These are phyloP conservation scores for Fusarium papillatum DNA, from an alignment of 2,329 filamentous ascomycete species.

Conservation along the genomic window DNA sequence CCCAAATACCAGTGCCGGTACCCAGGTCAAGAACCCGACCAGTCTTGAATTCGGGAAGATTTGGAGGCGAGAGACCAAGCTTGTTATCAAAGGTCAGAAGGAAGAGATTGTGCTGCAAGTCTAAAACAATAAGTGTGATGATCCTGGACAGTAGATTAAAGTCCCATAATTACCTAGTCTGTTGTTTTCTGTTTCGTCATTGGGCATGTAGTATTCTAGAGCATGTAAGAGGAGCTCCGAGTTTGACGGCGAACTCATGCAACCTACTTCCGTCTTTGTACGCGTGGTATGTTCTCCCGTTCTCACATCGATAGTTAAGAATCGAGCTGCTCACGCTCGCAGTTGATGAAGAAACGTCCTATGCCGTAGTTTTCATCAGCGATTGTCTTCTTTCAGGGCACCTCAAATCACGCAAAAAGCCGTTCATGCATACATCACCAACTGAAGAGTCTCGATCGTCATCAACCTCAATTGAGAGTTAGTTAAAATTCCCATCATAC, in stretches of 20 bases:
- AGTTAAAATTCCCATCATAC: background rate
- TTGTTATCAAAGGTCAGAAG: conserved; percentile 8
- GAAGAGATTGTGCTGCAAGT: conserved; percentile 6
- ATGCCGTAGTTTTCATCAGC: background rate
- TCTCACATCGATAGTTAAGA: conserved; percentile 8
- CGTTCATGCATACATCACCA: background rate
- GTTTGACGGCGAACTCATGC: background rate
- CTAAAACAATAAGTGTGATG: background rate
- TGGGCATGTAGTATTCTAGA: conserved; percentile 11
- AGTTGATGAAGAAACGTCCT: conserved; percentile 1
- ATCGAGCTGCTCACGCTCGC: conserved; percentile 10
- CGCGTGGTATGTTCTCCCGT: conserved; percentile 11
- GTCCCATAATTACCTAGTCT: background rate
- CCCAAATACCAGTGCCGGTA: background rate
- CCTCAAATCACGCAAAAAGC: background rate
- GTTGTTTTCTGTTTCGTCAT: conserved; percentile 6
- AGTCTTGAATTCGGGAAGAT: background rate
- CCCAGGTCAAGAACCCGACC: background rate
- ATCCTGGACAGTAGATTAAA: background rate
- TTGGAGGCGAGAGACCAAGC: background rate
- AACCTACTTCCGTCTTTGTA: conserved; percentile 14
- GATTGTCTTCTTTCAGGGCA: background rate
- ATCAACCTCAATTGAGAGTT: background rate
- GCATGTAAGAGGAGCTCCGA: background rate
- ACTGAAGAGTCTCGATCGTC: background rate